Evolutionary conservation across 371 early-diverging fungal genomes (phyloP), one percentile per base, ranked within the genome.

Genomic region (Mucor piriformis): DNA sequence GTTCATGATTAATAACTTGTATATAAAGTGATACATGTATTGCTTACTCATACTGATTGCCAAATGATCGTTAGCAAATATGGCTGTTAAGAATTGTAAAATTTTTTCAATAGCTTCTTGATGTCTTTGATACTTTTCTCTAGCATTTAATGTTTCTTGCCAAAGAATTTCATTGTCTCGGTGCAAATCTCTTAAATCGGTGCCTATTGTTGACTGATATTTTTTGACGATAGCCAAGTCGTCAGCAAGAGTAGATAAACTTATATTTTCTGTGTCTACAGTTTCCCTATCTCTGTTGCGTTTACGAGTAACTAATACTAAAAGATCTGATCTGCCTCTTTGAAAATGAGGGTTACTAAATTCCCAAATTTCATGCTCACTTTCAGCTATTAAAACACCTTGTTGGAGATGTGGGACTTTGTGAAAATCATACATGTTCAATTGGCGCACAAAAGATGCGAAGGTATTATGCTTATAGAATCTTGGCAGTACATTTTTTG

Each of bases 401-500:
- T 88, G 88, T 60, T 89, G 86, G 23, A 92, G 67, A 63, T 90
- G 88, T 0, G 91, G 89, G 15, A 92, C 80, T 57, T 94, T 94
- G 63, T 88, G 85, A 47, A 88, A 90, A 40, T 91, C 95, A 63
- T 93, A 92, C 92, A 94, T 95, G 64, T 97, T 97, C 10, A 97
- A 82, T 70, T 97, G 97, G 6, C 97, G 84, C 6, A 97, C 95
- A 86, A 97, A 97, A 10, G 90, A 90, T 33, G 92, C 88, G 71
- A 95, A 92, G 58, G 96, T 96, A 68, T 87, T 90, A 78, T 96
- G 96, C 73, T 96, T 96, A 71, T 95, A 97, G 56, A 86, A 89
- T 25, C 85, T 83, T 34, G 94, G 92, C 53, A 96, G 73, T 7
- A 96, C 89, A 29, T 82, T 84, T 56, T 88, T 88, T 13, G 94